These are phyloP conservation scores for Penicillium simplicissimum DNA, from an alignment of 495 filamentous ascomycete species.

Conservation along the genomic window DNA sequence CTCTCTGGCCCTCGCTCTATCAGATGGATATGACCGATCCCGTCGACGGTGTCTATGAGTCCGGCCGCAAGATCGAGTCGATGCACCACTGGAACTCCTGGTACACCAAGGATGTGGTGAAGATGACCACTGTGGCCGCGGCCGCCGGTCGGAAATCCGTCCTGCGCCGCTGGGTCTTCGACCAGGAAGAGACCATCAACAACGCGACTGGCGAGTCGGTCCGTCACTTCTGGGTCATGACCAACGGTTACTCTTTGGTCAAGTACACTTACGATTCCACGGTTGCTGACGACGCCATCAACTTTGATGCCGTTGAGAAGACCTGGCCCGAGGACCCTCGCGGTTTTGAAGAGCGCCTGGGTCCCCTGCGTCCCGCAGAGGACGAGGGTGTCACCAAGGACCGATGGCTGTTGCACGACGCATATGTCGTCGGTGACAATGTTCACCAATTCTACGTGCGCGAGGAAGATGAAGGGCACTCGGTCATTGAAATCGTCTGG, in stretches of 20 bases:
- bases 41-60: slow-evolving; percentile 63
- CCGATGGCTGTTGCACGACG: slow-evolving; percentile 46
- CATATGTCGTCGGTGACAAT: slow-evolving; percentile 46
- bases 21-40: slow-evolving; percentile 65
- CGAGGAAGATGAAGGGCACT: slow-evolving; percentile 49
- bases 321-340: slow-evolving; percentile 58
- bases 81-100: slow-evolving; percentile 68
- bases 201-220: slow-evolving; percentile 38
- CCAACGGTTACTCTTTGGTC: slow-evolving; percentile 63
- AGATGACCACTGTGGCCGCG: slow-evolving; percentile 57
- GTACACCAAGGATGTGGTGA: slow-evolving; percentile 54
- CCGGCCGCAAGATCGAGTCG: slow-evolving; percentile 55
- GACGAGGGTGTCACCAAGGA: slow-evolving; percentile 47
- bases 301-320: slow-evolving; percentile 59
- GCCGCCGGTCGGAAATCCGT: slow-evolving; percentile 62
- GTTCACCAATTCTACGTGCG: slow-evolving; percentile 51
- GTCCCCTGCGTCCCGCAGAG: slow-evolving; percentile 49
- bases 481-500: slow-evolving; percentile 52
- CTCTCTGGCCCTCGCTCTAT: slow-evolving; percentile 57
- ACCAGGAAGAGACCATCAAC: slow-evolving; percentile 50
- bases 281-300: slow-evolving; percentile 46
- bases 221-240: slow-evolving; percentile 56
- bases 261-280: slow-evolving; percentile 52
- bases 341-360: slow-evolving; percentile 54
- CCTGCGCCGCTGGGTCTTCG: slow-evolving; percentile 62